A percentile compares a stretch with the other conserved stretches of the same genome.
Conservation (phyloP, 257 asterid genomes). For the Solanum tacnaense region DNA sequence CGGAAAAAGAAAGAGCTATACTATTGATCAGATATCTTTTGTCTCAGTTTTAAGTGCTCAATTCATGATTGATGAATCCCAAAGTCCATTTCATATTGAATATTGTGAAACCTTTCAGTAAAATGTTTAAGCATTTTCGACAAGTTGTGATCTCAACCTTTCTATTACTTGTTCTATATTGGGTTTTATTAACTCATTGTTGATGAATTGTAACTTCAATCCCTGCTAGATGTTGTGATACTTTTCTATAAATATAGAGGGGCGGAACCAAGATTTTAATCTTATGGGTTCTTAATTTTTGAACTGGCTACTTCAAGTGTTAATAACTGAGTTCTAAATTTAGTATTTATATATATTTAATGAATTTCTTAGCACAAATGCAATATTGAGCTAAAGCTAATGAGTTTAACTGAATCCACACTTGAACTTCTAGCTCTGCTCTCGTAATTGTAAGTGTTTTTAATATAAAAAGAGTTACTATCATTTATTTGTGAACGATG, state of each 20-base stretch:
- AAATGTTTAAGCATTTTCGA: background rate
- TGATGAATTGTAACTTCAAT: background rate
- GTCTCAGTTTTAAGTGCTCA: background rate
- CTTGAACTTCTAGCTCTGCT: background rate
- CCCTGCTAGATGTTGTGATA: background rate
- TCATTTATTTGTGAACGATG: background rate
- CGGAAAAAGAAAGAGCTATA: background rate
- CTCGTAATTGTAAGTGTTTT: background rate
- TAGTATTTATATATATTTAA: too few species aligned
- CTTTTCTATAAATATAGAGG: background rate
- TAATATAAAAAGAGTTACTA: background rate
- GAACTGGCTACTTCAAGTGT: background rate
- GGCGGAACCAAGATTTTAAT: background rate
- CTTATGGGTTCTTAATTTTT: background rate
- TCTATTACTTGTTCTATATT: background rate
- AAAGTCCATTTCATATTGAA: too few species aligned
- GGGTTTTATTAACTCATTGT: background rate
- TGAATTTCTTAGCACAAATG: too few species aligned
- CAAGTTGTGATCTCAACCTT: background rate
- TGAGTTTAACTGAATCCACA: too few species aligned
- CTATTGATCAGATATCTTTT: too few species aligned
- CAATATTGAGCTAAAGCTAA: background rate
- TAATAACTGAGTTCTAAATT: background rate
- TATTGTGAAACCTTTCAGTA: background rate
- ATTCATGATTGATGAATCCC: too few species aligned